phyloP scores from a whole-genome alignment of 345 rosid species.

The Salix viminalis region DNA sequence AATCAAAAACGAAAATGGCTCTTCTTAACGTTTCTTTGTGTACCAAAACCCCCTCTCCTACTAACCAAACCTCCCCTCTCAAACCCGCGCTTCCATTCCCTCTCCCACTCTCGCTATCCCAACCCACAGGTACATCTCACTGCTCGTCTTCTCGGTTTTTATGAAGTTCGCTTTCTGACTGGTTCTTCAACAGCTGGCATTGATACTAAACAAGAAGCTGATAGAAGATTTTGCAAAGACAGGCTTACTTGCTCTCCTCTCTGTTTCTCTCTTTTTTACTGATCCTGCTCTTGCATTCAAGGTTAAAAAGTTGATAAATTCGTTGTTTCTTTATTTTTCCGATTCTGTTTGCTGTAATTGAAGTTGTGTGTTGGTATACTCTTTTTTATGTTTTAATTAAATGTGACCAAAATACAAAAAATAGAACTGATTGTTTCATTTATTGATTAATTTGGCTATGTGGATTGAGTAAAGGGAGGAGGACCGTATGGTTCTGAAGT shows the following conservation, averaged over 20 bases:
- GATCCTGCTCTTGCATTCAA: conserved; percentile 85
- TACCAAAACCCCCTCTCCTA: conserved; percentile 28
- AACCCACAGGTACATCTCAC: conserved; percentile 20
- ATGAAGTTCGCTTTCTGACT: not conserved
- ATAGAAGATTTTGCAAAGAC: conserved; percentile 37
- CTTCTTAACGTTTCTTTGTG: conserved; percentile 45
- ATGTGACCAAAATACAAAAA: not conserved
- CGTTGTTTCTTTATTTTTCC: not conserved
- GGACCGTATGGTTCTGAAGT: conserved; percentile 90
- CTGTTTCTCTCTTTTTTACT: conserved; percentile 60
- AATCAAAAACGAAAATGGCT: conserved; percentile 31
- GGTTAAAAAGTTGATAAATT: conserved; percentile 30
- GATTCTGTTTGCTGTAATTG: not conserved
- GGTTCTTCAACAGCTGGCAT: not conserved
- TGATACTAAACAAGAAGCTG: conserved; percentile 18
- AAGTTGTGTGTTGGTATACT: not conserved
- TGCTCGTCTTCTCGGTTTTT: not conserved
- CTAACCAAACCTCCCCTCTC: conserved; percentile 15
- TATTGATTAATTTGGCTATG: conserved; percentile 6
- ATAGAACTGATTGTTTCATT: not conserved
- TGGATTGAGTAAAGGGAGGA: conserved; percentile 58
- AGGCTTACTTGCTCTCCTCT: conserved; percentile 54
- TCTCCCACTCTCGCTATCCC: conserved; percentile 13
- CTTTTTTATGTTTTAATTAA: not conserved
- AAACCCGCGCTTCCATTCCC: not conserved